These are phyloP conservation scores for Alectoria sarmentosa DNA, from an alignment of 495 filamentous ascomycete genomes.

Conservation along the genomic window DNA sequence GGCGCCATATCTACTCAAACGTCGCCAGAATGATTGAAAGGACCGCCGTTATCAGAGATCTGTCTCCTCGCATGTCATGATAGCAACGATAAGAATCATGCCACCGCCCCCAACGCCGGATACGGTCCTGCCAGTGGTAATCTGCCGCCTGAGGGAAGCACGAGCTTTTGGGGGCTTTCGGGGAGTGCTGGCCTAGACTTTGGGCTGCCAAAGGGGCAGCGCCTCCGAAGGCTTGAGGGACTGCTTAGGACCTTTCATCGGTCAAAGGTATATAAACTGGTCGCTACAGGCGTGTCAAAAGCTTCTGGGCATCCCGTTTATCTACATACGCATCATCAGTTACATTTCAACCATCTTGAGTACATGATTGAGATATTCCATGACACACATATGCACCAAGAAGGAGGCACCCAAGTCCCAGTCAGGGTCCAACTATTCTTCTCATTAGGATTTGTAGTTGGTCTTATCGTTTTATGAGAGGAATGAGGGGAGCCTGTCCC, in stretches of 20 bases:
- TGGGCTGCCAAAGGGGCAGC: no score
- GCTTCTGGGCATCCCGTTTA: no score
- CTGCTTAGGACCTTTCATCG: no score
- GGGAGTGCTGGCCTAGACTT: no score
- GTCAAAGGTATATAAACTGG: no score
- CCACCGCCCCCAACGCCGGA: slow-evolving; percentile 31
- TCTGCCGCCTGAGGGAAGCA: no score
- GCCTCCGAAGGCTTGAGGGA: no score
- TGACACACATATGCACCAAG: background rate
- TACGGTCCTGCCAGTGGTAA: slow-evolving; percentile 27
- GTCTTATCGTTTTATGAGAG: no score
- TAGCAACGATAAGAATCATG: slow-evolving; percentile 27
- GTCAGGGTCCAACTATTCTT: slow-evolving; percentile 14
- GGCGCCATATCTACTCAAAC: slow-evolving; percentile 27
- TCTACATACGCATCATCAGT: background rate
- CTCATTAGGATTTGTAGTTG: no score
- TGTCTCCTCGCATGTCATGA: slow-evolving; percentile 28
- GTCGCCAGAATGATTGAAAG: background rate
- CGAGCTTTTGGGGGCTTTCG: no score
- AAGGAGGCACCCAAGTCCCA: background rate
- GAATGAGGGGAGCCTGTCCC: no score
- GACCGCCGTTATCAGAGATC: background rate
- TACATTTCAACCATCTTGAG: background rate
- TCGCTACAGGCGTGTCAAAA: no score
- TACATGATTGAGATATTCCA: background rate